These are phyloP conservation scores for Plasmodium gallinaceum DNA, from an alignment of 169 alveolate genomes.

Conservation along the genomic window DNA sequence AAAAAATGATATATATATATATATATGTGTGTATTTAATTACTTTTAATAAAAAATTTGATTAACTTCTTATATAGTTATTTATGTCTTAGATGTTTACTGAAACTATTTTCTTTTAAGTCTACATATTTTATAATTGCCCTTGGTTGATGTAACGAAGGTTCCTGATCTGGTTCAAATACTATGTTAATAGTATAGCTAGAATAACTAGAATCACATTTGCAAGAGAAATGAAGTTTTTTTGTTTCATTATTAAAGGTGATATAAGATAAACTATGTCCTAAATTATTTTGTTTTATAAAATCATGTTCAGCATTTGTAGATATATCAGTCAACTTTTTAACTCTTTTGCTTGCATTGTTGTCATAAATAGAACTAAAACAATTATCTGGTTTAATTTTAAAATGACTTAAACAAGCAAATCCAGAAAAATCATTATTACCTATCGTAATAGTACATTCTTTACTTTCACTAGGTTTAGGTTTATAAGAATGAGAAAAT, in stretches of 20 bases:
- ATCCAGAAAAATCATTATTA: slow-evolving; percentile 49
- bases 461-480: slow-evolving; percentile 3
- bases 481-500: slow-evolving; percentile 11
- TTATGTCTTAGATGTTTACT: slow-evolving; percentile 6
- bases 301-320: slow-evolving; percentile 28
- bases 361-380: slow-evolving; percentile 29
- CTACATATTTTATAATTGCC: slow-evolving; percentile 19
- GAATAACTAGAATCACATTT: slow-evolving; percentile 14
- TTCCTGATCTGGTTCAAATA: slow-evolving; percentile 17
- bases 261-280: slow-evolving; percentile 53
- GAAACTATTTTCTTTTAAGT: slow-evolving; percentile 8
- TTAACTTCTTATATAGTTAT: neutral
- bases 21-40: neutral
- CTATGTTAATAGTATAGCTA: slow-evolving; percentile 19
- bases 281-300: slow-evolving; percentile 16
- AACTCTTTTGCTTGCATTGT: slow-evolving; percentile 15
- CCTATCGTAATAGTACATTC: slow-evolving; percentile 27
- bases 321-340: slow-evolving; percentile 33
- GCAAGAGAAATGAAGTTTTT: slow-evolving; percentile 35
- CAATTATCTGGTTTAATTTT: slow-evolving; percentile 32
- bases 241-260: slow-evolving; percentile 14
- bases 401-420: slow-evolving; percentile 51
- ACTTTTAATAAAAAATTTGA: neutral
- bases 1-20: neutral
- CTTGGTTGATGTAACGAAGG: slow-evolving; percentile 9